Percentiles rank a stretch among this genome's conserved stretches.
These are phyloP conservation scores for Clathrospora elynae DNA, from an alignment of 2,329 filamentous ascomycete species.

Conservation along the genomic window DNA sequence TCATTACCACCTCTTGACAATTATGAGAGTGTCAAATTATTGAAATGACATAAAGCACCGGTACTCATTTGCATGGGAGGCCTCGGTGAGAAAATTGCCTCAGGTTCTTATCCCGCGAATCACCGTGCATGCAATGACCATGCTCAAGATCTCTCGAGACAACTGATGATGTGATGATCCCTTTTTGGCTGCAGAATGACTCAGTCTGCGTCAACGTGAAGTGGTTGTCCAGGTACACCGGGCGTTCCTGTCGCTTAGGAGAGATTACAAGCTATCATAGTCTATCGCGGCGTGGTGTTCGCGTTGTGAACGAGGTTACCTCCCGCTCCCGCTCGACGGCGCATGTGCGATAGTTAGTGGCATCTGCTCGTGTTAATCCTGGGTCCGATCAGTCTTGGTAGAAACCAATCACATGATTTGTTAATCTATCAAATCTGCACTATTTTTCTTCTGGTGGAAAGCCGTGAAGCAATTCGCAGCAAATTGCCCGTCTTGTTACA, in stretches of 20 bases:
- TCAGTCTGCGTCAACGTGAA: background rate
- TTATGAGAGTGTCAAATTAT: background rate
- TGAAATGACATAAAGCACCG: background rate
- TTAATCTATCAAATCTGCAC: background rate
- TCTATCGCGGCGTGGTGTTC: constrained; percentile 20
- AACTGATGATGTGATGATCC: constrained; percentile 6
- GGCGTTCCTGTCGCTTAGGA: background rate
- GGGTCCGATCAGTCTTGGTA: constrained; percentile 35
- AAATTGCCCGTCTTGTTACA: constrained; percentile 1
- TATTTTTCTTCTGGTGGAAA: too few relatives aligned
- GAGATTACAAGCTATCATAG: constrained; percentile 4
- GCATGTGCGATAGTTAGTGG: constrained; percentile 33
- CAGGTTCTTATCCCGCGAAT: constrained; percentile 19
- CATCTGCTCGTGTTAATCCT: constrained; percentile 33
- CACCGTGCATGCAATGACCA: constrained; percentile 15
- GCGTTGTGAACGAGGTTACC: constrained; percentile 30
- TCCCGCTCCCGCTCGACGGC: constrained; percentile 43
- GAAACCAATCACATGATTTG: constrained; percentile 5
- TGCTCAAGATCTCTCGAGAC: background rate
- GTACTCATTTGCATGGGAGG: constrained; percentile 1
- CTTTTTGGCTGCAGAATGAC: constrained; percentile 6
- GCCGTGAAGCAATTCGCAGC: background rate
- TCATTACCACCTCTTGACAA: background rate
- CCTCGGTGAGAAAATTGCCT: constrained; percentile 9
- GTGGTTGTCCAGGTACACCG: background rate